phyloP scores from a whole-genome alignment of 139 green algal genomes.

The Auxenochlorella pyrenoidosa region DNA sequence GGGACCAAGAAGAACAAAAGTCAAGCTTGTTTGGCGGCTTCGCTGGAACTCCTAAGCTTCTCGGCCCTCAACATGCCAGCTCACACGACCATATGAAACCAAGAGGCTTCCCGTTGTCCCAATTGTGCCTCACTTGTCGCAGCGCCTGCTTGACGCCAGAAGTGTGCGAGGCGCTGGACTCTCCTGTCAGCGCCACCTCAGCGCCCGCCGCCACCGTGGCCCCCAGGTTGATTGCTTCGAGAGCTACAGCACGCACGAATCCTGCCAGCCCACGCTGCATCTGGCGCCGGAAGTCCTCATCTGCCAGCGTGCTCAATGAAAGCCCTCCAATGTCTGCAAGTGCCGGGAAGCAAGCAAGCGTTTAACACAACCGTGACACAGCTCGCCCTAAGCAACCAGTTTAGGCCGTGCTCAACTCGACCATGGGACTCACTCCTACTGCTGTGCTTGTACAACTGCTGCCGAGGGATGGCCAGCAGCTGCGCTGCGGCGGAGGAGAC shows the following conservation, averaged over 20 bases:
- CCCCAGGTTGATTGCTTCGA: slow-evolving; percentile 61
- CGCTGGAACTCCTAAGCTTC: too few species aligned
- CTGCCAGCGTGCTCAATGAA: neutral
- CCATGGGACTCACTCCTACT: neutral
- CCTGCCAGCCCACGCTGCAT: slow-evolving; percentile 44
- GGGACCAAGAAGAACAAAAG: neutral
- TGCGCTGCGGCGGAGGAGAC: slow-evolving; percentile 54
- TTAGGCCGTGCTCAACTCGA: neutral
- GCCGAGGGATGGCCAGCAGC: slow-evolving; percentile 62
- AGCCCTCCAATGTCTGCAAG: neutral
- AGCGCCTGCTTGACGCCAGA: slow-evolving; percentile 10
- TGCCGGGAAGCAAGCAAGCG: too few species aligned
- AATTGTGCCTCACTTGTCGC: neutral
- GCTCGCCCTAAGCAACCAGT: too few species aligned
- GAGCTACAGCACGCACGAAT: slow-evolving; percentile 45
- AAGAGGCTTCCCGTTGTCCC: too few species aligned
- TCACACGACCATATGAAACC: neutral
- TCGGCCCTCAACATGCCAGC: too few species aligned
- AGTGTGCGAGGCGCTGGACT: slow-evolving; percentile 15
- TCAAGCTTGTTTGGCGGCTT: neutral
- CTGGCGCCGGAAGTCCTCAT: slow-evolving; percentile 36
- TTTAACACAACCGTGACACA: too few species aligned
- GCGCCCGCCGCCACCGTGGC: slow-evolving; percentile 54
- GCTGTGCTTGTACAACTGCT: slow-evolving; percentile 19
- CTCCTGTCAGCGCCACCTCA: slow-evolving; percentile 52